These are phyloP conservation scores for Pelargonium nanum DNA, from an alignment of 345 rosid species.

Conservation along the genomic window DNA sequence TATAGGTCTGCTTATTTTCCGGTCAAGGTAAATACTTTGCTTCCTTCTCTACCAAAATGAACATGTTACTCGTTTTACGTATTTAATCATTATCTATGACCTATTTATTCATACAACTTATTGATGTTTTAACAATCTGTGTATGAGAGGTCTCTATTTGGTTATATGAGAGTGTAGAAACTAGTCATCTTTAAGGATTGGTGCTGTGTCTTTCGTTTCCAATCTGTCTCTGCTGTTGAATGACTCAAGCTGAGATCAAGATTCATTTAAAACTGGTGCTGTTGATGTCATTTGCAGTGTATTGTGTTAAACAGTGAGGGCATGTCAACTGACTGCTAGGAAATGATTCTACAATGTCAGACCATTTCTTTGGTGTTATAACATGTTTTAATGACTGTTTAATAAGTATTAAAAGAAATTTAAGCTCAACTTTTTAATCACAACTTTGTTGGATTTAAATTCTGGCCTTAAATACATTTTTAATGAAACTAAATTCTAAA, in stretches of 20 bases:
- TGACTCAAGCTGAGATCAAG: background rate
- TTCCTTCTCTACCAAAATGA: background rate
- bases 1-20: constrained; percentile 95
- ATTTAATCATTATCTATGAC: background rate
- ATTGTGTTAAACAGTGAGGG: too few species aligned
- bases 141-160: too few species aligned
- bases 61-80: background rate
- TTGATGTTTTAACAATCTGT: too few species aligned
- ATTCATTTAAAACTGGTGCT: background rate
- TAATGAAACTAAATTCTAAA: too few species aligned
- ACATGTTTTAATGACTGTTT: background rate
- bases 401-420: too few species aligned
- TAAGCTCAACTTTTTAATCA: too few species aligned
- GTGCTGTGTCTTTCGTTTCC: too few species aligned
- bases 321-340: background rate
- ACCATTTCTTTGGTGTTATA: background rate
- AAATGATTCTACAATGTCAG: background rate
- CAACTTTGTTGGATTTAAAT: too few species aligned
- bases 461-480: too few species aligned
- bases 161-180: too few species aligned
- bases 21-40: constrained; percentile 49
- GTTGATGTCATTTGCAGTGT: background rate
- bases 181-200: too few species aligned
- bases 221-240: background rate
- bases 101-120: background rate